A percentile compares a stretch with the other conserved stretches of the same genome.
Evolutionary conservation across 352 stramenopile species (phyloP).

Genomic region (Globisporangium parvum): DNA sequence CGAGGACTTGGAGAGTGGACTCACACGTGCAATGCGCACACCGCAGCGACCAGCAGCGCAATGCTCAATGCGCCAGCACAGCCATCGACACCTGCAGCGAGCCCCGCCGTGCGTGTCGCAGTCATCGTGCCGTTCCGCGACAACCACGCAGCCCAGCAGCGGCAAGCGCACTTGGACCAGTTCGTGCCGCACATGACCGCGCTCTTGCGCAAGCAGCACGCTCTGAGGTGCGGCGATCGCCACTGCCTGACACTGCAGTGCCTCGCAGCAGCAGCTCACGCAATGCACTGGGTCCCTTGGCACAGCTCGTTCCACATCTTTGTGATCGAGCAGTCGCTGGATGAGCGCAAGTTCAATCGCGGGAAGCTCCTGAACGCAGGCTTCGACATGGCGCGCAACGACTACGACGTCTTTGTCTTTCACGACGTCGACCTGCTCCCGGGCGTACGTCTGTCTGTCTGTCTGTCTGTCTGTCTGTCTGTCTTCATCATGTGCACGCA

Average conservation of each 20-base stretch:
- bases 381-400: constrained; percentile 85
- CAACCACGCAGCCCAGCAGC: constrained; percentile 84
- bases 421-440: constrained; percentile 96
- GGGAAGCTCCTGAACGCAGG: constrained; percentile 96
- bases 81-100: background rate
- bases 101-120: constrained; percentile 28
- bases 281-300: background rate
- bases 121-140: constrained; percentile 94
- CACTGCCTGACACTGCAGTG: background rate
- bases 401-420: constrained; percentile 89
- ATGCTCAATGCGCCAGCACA: background rate
- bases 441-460: constrained; percentile 15
- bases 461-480: background rate
- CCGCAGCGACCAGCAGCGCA: background rate
- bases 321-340: constrained; percentile 92
- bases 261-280: background rate
- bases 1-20: too few species aligned
- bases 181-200: constrained; percentile 92
- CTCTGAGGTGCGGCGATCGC: constrained; percentile 12
- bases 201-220: constrained; percentile 47
- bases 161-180: constrained; percentile 75
- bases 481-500: background rate
- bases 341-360: constrained; percentile 95
- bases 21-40: too few species aligned
- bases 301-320: constrained; percentile 86